A percentile compares a stretch with the other conserved stretches of the same genome.
These are phyloP conservation scores for Eutypella sp. DNA, from an alignment of 2,329 filamentous ascomycete species.

Conservation along the genomic window DNA sequence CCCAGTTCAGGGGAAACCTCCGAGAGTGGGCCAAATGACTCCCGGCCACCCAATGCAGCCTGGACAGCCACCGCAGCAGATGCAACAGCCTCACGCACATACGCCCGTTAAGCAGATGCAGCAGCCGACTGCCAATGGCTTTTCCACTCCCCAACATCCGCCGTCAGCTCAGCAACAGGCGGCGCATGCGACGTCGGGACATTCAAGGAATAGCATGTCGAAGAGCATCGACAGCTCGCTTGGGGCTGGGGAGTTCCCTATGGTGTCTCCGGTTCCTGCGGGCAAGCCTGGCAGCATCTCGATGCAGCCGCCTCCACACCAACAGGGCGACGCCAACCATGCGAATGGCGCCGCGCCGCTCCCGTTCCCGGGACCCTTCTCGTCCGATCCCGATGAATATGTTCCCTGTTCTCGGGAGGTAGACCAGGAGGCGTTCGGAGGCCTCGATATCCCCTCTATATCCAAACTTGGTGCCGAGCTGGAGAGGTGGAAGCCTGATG, in stretches of 20 bases:
- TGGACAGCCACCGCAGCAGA: slow-evolving; percentile 36
- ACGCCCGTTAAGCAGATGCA: slow-evolving; percentile 45
- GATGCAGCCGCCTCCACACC: slow-evolving; percentile 28
- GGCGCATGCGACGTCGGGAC: slow-evolving; percentile 35
- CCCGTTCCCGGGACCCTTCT: slow-evolving; percentile 30
- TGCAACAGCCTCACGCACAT: slow-evolving; percentile 35
- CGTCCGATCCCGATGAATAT: slow-evolving; percentile 47
- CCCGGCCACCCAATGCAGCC: slow-evolving; percentile 37
- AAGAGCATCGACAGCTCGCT: slow-evolving; percentile 44
- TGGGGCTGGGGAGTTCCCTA: slow-evolving; percentile 36
- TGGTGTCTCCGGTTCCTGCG: slow-evolving; percentile 39
- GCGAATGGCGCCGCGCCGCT: slow-evolving; percentile 19
- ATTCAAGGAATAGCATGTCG: slow-evolving; percentile 48
- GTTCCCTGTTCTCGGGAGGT: slow-evolving; percentile 47
- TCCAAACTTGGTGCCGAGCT: slow-evolving; percentile 63
- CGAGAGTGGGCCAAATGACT: slow-evolving; percentile 39
- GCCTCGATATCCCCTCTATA: slow-evolving; percentile 63
- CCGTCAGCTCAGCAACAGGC: slow-evolving; percentile 41
- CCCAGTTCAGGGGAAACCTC: slow-evolving; percentile 33
- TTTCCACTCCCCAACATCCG: slow-evolving; percentile 37
- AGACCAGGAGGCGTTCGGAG: slow-evolving; percentile 57
- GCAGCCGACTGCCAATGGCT: slow-evolving; percentile 44
- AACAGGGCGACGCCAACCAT: slow-evolving; percentile 24
- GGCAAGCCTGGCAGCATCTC: slow-evolving; percentile 37
- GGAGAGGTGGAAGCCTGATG: slow-evolving; percentile 63